Conservation (phyloP, 768 basidiomycete genomes). For the Fomitopsis pulvina region DNA sequence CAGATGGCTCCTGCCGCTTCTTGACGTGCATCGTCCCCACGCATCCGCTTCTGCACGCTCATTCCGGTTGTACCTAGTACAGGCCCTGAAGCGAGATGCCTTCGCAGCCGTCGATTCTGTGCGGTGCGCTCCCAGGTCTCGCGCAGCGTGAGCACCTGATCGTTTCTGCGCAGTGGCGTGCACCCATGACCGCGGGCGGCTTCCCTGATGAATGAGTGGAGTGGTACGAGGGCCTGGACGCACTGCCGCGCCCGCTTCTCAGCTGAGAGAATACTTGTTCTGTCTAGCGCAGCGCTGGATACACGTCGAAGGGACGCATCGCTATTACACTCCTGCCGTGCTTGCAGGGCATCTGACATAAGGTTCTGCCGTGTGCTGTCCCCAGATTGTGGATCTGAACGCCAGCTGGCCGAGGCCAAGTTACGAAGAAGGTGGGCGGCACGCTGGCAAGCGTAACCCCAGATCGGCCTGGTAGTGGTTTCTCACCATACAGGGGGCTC, state of each 20-base stretch:
- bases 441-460: too few species aligned
- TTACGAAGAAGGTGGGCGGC: too few species aligned
- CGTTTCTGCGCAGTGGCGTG: not conserved
- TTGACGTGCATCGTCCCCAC: not conserved
- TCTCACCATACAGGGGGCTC: too few species aligned
- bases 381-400: too few species aligned
- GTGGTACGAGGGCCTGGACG: not conserved
- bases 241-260: not conserved
- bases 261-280: not conserved
- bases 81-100: too few species aligned
- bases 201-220: not conserved
- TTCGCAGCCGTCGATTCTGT: too few species aligned
- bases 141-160: not conserved
- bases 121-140: not conserved
- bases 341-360: too few species aligned
- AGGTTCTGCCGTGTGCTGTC: too few species aligned
- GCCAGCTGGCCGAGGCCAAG: too few species aligned
- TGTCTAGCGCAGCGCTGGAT: not conserved
- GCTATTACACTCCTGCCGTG: too few species aligned
- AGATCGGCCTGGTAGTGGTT: too few species aligned
- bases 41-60: not conserved
- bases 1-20: not conserved
- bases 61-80: too few species aligned
- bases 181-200: constrained; percentile 1
- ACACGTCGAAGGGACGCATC: not conserved